Base-by-base conservation (phyloP, 805 yeast species). In the Lachancea thermotolerans region DNA sequence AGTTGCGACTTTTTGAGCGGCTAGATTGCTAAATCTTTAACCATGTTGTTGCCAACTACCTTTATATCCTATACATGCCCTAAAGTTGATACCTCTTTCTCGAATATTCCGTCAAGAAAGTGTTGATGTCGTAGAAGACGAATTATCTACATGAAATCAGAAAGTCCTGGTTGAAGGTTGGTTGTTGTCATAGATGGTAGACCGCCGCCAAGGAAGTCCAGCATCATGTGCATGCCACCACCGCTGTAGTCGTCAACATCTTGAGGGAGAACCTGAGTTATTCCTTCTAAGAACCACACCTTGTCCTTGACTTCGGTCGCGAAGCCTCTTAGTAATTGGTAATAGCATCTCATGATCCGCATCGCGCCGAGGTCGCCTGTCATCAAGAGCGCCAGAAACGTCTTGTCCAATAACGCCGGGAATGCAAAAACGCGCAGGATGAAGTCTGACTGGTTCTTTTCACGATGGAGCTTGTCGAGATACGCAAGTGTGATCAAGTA, bases 211-310 rank as follows among this genome's bases (percentile, higher is more conserved):
- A 85, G 69, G 68, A 85, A 85, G 62, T 85, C 93, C 64, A 85
- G 68, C 95, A 85, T 85, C 95, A 85, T 85, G 59, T 84, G 89
- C 88, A 83, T 83, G 50, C 93, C 93, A 50, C 95, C 86, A 35
- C 95, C 95, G 11, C 90, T 81, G 58, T 86, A 85, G 56, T 84
- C 88, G 55, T 90, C 96, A 44, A 87, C 95, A 62, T 89, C 95
- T 10, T 82, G 95, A 0, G 96, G 96, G 39, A 90, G 71, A 0
- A 89, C 95, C 44, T 81, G 79, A 4, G 93, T 78, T 2, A 88
- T 93, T 3, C 97, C 97, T 64, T 90, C 95, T 51, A 90, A 70
- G 55, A 90, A 89, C 97, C 97, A 90, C 14, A 90, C 95, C 54
- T 78, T 78, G 56, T 89, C 93, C 61, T 85, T 85, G 84, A 85